Evolutionary conservation across 495 filamentous ascomycete species (phyloP), one percentile per base, ranked within the genome.

Genomic region (Geopyxis carbonaria): DNA sequence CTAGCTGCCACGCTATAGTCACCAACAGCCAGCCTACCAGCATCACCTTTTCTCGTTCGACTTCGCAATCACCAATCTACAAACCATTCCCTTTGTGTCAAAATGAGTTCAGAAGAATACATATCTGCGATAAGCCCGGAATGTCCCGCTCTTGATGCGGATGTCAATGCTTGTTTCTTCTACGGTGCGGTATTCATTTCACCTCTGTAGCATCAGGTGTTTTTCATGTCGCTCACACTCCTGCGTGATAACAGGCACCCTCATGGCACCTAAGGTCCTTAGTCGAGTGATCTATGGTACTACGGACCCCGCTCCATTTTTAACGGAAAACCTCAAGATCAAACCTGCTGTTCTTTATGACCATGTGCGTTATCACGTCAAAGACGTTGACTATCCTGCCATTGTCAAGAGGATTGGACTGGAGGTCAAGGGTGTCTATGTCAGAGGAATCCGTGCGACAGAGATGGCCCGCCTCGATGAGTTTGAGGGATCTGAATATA

Each of bases 401-500:
- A 80, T 97, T 22, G 59, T 75, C 1, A 57, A 69, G 0, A 63
- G 69, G 32, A 23, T 53, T 8, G 58, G 59, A 25, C 62, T 68
- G 40, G 43, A 61, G n/a, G 86, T 94, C 8, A 67, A 76, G n/a
- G 89, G 89, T 6, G 78, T 73, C 19, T 72, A 73, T 29, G 82
- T 85, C 2, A 73, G 70, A 0, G 87, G 87, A 2, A 61, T 97
- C 19, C 89, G 80, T 2, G 68, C 73, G 9, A 73, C 67, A 0
- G 82, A 94, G 50, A 59, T 93, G 20, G 60, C 65, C 47, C 71
- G 80, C 5, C 66, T 97, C 2, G 85, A 95, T 47, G 53, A 59
- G 6, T 97, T 92, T 47, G 89, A 97, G 56, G 89, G 89, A 0
- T 31, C 35, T 0, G 66, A 83, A 50, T 97, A 95, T 52, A 55